Evolutionary conservation across 345 rosid genomes (phyloP), one percentile per base, ranked within the genome.

Genomic region (Eucalyptus paniculata): DNA sequence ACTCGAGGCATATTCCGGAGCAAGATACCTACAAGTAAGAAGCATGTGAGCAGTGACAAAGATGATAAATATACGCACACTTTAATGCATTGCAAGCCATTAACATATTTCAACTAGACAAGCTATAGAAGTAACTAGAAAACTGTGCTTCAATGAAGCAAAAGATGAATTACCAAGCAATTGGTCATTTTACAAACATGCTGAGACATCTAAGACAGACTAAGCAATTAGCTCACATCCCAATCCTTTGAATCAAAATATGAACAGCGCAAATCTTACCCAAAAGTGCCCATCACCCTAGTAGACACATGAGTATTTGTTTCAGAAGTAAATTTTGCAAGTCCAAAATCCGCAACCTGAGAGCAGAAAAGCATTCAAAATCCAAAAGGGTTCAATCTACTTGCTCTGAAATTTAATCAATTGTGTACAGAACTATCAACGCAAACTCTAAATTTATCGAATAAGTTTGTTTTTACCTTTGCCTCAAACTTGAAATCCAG

Each of bases 271-370:
- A 87, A 5, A 17, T 30, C 92, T 91, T 93, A 98, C 99, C 99
- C 99, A 89, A 98, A 98, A 87, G 99, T 97, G 88, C 99, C 99
- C 99, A 97, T 98, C 91, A 97, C 99, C 17, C 99, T 91, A 19
- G 99, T 98, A 50, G 99, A 98, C 88, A 97, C 98, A 93, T 98
- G 99, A 91, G 99, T 97, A 91, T 96, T 96, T 89, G 91, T 92
- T 90, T 97, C 99, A 88, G 97, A 95, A 90, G 95, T 88, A 56
- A 96, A 86, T 92, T 96, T 98, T 42, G 98, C 99, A 9, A 98
- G 96, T 88, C 99, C 99, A 92, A 98, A 98, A 91, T 98, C 99
- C 30, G 99, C 98, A 86, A 98, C 98, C 99, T 98, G 91, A 87
- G 80, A 32, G 89, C 19, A 44, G 6, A 28, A 49, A 77, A 21